Base-by-base conservation (phyloP, 2,329 filamentous ascomycete genomes). In the Trichophyton equinum region DNA sequence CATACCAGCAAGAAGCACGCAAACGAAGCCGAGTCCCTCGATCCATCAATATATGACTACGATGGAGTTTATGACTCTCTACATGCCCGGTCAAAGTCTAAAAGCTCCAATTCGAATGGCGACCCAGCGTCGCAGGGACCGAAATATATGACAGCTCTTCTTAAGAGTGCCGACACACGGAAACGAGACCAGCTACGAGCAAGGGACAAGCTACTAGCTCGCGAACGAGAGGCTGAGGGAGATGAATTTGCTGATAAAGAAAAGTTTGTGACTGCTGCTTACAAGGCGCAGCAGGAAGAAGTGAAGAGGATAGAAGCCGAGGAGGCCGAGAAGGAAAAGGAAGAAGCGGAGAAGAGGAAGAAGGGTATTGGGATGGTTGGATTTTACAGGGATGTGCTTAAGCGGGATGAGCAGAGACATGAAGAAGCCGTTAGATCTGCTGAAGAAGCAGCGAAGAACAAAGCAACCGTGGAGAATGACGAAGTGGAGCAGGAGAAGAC, bases 161-260 rank as follows among this genome's bases (percentile, higher is more conserved):
- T 85, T 38, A 78, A 80, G 38, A 82, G 82, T 18, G 82, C 84
- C 1, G 81, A 84, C 63, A 72, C 81, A 36, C 79, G 84, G 9
- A 85, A 86, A 68, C 81, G 84, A 57, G 84, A 86, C 67, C 82
- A 84, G 64, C 70, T 83, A 57, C 77, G 83, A 6, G 84, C 84
- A 18, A 77, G 79, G 40, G 84, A 86, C 68, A 83, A 84, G 64
- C 68, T 82, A 61, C 67, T 86, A 11, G 79, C 82, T 58, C 78
- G 78, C 62, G 84, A 86, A 67, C 77, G 84, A 30, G 84, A 86
- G 66, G 79, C 79, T 0, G 84, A 86, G 67, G 84, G 83, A n/a
- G 84, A 86, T 57, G 82, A 83, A 63, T 86, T 84, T 62, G 82
- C 79, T 0, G 84, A 85, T 66, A 86, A 85, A 68, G 84, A 86